Base-by-base conservation (phyloP, 2,329 filamentous ascomycete genomes). In the Myriosclerotinia duriaeana region DNA sequence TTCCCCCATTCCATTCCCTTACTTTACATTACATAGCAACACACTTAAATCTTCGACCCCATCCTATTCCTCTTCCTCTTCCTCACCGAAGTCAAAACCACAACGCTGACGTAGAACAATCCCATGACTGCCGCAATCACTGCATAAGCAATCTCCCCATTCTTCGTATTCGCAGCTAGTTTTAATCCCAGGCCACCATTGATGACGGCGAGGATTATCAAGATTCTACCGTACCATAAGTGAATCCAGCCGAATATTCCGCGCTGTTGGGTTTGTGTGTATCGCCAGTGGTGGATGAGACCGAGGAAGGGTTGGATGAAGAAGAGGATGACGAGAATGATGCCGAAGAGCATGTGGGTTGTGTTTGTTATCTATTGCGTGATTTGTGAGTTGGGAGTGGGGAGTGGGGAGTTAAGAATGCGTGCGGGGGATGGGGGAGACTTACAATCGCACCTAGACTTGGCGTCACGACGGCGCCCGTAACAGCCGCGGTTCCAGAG, bases 111-210 rank as follows among this genome's bases (percentile, higher is more conserved):
- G 72, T 87, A 89, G 4, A 78, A 67, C 5, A 80, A 52, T 52
- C 78, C 80, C 30, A 85, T 72, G 12, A 87, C 71, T 11, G 77
- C 84, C 0, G 85, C 80, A 36, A 88, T 77, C 6, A 88, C 82
- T 0, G 81, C 77, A 75, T 89, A 89, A 0, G 82, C 83, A 58
- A 85, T 80, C 63, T 84, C 75, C 54, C 82, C 81, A 14, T 75
- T 72, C 3, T 69, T 76, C 0, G 76, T 70, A 0, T 81, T 79
- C 20, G 71, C 69, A 0, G 83, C 79, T 20, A 87, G 78, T 69
- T 82, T 69, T 38, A 90, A 77, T 4, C 87, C 87, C 5, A 89
- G 76, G 0, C 87, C 87, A 65, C 87, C 87, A 71, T 89, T 89
- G 71, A 89, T 74, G 54, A 89, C 79, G 36, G 85, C 87, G 3